Evolutionary conservation across 441 rosid species (phyloP).

Genomic region (Pelargonium cotyledonis): DNA sequence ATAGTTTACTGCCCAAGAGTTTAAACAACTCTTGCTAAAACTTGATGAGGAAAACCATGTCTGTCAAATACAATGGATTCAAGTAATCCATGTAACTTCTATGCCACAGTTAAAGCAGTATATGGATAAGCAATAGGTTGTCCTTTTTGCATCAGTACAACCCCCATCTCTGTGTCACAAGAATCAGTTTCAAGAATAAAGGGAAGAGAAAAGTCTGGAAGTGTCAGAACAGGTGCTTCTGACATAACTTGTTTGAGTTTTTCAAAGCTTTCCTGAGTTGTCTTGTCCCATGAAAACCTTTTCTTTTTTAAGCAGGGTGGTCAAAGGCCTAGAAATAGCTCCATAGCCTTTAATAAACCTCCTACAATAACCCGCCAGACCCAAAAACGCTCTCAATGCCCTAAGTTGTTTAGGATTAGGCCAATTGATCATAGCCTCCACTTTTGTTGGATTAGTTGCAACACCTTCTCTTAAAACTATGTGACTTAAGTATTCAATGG

Average conservation of each 20-base stretch:
- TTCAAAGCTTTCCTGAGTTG: not conserved
- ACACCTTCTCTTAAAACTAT: not conserved
- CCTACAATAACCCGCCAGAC: not conserved
- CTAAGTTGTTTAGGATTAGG: not conserved
- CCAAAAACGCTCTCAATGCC: not conserved
- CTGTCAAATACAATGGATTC: too few relatives aligned
- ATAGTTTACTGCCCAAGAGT: too few relatives aligned
- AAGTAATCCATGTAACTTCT: too few relatives aligned
- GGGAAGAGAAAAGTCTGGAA: not conserved
- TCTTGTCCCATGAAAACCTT: not conserved
- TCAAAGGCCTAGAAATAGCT: not conserved
- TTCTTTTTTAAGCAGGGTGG: not conserved
- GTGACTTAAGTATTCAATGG: constrained; percentile 5
- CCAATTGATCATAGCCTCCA: not conserved
- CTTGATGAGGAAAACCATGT: too few relatives aligned
- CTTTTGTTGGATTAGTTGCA: not conserved
- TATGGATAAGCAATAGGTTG: too few relatives aligned
- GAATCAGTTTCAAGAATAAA: not conserved
- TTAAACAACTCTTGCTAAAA: too few relatives aligned
- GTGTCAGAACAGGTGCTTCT: not conserved
- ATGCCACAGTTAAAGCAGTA: too few relatives aligned
- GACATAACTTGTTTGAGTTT: not conserved
- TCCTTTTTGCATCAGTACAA: too few relatives aligned
- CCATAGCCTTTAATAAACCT: not conserved
- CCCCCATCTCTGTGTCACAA: too few relatives aligned